These are phyloP conservation scores for Batrachochytrium dendrobatidis DNA, from an alignment of 371 early-diverging fungal genomes.

Conservation along the genomic window DNA sequence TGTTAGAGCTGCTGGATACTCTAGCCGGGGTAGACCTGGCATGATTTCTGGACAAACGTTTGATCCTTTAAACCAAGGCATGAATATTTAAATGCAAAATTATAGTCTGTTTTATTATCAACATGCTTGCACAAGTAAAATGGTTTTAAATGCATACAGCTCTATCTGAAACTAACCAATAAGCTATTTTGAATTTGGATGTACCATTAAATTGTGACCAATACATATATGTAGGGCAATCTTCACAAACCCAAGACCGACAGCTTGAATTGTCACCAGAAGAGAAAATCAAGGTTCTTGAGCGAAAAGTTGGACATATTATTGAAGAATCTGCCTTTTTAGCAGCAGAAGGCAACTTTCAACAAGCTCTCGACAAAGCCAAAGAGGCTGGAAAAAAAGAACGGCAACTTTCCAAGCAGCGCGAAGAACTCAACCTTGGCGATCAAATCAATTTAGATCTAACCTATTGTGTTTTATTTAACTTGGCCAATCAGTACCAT, in stretches of 20 bases:
- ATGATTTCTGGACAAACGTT: conserved; percentile 28
- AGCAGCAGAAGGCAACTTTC: conserved; percentile 30
- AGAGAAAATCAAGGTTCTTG: conserved; percentile 39
- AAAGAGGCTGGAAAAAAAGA: conserved; percentile 50
- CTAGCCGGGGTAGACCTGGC: conserved; percentile 36
- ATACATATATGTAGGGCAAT: background rate
- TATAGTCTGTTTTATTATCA: conserved; percentile 4
- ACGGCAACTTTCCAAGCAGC: conserved; percentile 36
- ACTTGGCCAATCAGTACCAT: conserved; percentile 45
- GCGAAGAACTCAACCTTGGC: conserved; percentile 39
- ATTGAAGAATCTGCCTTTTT: conserved; percentile 37
- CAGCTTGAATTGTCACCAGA: conserved; percentile 32
- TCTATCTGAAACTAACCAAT: no score
- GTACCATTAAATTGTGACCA: no score
- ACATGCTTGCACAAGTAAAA: background rate
- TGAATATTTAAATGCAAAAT: no score
- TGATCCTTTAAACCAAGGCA: conserved; percentile 45
- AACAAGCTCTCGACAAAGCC: conserved; percentile 43
- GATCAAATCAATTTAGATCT: conserved; percentile 47
- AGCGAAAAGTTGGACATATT: conserved; percentile 32
- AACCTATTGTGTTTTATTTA: conserved; percentile 48
- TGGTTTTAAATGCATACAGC: background rate
- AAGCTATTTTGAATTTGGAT: no score
- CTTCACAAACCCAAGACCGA: conserved; percentile 18
- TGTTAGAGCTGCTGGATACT: conserved; percentile 46